A percentile compares a stretch with the other conserved stretches of the same genome.
Conservation (phyloP, 805 yeast species). For the Wickerhamiella azyma region DNA sequence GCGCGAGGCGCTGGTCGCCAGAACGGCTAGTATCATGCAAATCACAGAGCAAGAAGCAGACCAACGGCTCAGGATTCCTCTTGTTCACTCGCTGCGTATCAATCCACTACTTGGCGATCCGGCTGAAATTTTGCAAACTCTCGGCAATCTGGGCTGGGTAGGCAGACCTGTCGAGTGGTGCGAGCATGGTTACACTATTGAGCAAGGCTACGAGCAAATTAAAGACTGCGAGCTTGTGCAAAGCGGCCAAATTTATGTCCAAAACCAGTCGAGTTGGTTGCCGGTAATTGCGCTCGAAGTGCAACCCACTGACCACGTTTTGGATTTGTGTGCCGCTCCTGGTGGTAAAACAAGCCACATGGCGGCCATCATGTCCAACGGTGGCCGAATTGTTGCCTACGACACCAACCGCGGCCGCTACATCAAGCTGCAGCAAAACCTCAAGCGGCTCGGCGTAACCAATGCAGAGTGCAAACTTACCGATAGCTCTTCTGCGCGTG, state of each 20-base stretch:
- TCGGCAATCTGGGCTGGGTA: constrained; percentile 3
- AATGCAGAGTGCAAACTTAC: constrained; percentile 44
- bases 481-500: background rate
- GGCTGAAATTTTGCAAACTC: background rate
- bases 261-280: constrained; percentile 8
- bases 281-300: constrained; percentile 5
- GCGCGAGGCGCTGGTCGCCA: constrained; percentile 2
- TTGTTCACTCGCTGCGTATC: constrained; percentile 5
- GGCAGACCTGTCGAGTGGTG: constrained; percentile 7
- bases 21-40: constrained; percentile 3
- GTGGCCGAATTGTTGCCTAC: constrained; percentile 18
- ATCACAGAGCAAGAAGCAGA: constrained; percentile 1
- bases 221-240: constrained; percentile 5
- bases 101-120: constrained; percentile 3
- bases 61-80: background rate
- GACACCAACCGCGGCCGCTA: constrained; percentile 74
- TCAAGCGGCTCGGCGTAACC: constrained; percentile 55
- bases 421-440: constrained; percentile 48
- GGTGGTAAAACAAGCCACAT: constrained; percentile 94
- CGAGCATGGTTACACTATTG: constrained; percentile 4
- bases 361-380: constrained; percentile 43
- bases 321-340: constrained; percentile 96
- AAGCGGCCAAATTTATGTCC: constrained; percentile 2
- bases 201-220: background rate
- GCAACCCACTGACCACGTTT: constrained; percentile 2